These are phyloP conservation scores for Alternaria atra DNA, from an alignment of 2,329 filamentous ascomycete species.

Conservation along the genomic window DNA sequence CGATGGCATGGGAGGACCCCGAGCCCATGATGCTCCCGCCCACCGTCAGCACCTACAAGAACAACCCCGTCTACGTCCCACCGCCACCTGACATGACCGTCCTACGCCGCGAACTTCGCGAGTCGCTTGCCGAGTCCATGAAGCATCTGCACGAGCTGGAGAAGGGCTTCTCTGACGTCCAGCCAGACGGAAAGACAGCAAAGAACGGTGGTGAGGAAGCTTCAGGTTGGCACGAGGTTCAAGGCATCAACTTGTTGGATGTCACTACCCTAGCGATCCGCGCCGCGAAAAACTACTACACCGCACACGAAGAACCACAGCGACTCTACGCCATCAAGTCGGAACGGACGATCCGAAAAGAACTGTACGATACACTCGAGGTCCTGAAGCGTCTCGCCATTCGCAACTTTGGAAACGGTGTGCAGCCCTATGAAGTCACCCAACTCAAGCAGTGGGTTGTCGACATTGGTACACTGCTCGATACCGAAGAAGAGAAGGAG, in stretches of 20 bases:
- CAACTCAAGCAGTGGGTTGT: constrained; percentile 81
- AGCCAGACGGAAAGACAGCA: constrained; percentile 14
- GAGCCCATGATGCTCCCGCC: constrained; percentile 90
- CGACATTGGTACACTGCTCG: constrained; percentile 78
- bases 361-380: constrained; percentile 87
- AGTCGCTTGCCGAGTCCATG: constrained; percentile 73
- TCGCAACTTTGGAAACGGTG: constrained; percentile 83
- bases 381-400: constrained; percentile 90
- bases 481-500: constrained; percentile 79
- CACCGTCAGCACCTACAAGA: constrained; percentile 94
- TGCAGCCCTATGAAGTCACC: constrained; percentile 79
- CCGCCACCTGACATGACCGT: constrained; percentile 85
- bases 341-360: constrained; percentile 83
- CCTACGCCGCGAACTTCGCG: constrained; percentile 74
- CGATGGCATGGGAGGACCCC: constrained; percentile 63
- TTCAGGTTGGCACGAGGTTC: constrained; percentile 82
- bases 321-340: constrained; percentile 86
- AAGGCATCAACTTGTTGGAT: constrained; percentile 91
- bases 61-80: constrained; percentile 80
- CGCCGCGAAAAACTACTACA: constrained; percentile 96
- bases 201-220: constrained; percentile 45
- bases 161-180: constrained; percentile 37
- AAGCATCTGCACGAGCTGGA: constrained; percentile 71
- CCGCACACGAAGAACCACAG: constrained; percentile 85
- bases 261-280: constrained; percentile 94